A percentile compares a stretch with the other conserved stretches of the same genome.
phyloP scores from a whole-genome alignment of 169 alveolate genomes.

The Plasmodium gallinaceum region DNA sequence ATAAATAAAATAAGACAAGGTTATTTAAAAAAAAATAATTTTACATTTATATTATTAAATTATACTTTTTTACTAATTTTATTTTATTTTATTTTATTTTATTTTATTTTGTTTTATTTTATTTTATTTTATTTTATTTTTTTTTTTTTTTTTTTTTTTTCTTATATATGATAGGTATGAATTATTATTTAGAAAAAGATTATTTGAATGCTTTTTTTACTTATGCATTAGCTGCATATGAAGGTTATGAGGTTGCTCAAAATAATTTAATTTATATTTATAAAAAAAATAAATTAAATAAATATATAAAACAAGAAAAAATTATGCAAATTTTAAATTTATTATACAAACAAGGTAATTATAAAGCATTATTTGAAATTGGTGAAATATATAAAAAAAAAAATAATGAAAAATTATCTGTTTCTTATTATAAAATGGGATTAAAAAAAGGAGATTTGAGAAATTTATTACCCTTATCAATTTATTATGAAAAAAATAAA shows the following conservation, averaged over 20 bases:
- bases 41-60: neutral
- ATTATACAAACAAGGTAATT: slow-evolving; percentile 68
- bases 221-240: slow-evolving; percentile 80
- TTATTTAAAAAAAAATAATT: neutral
- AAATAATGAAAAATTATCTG: slow-evolving; percentile 44
- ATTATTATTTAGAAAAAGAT: slow-evolving; percentile 75
- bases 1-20: slow-evolving; percentile 61
- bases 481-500: slow-evolving; percentile 33
- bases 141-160: neutral
- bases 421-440: slow-evolving; percentile 38
- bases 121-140: too few relatives aligned
- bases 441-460: slow-evolving; percentile 59
- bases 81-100: too few relatives aligned
- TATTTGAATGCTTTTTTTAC: slow-evolving; percentile 76
- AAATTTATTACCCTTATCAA: slow-evolving; percentile 37
- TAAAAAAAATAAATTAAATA: slow-evolving; percentile 25
- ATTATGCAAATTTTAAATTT: slow-evolving; percentile 55
- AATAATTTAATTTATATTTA: slow-evolving; percentile 74
- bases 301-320: slow-evolving; percentile 24
- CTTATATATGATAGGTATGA: slow-evolving; percentile 17
- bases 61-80: too few relatives aligned
- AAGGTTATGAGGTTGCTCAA: slow-evolving; percentile 83
- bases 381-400: slow-evolving; percentile 55
- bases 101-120: too few relatives aligned
- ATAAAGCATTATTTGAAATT: slow-evolving; percentile 56